Conservation (phyloP, 306 rosid species). For the Trifolium subterraneum region DNA sequence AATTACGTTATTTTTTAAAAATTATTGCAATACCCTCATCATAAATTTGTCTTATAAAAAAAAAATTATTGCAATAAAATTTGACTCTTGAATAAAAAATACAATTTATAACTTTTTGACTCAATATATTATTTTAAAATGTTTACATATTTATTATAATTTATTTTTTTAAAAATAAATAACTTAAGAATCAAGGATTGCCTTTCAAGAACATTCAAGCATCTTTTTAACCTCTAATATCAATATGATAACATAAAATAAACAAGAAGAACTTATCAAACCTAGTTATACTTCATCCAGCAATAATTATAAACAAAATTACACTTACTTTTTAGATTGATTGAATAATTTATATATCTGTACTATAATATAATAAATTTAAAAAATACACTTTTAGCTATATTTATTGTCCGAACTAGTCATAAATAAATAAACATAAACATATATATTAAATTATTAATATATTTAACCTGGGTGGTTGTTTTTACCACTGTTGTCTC, state of each 20-base stretch:
- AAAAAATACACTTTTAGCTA: too few species aligned
- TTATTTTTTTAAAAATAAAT: background rate
- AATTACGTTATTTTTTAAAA: background rate
- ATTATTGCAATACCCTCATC: background rate
- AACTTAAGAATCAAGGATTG: background rate
- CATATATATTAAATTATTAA: too few species aligned
- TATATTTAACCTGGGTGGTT: background rate
- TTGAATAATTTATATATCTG: too few species aligned
- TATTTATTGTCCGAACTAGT: too few species aligned
- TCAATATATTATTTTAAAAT: background rate
- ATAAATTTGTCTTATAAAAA: too few species aligned
- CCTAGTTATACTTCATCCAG: too few species aligned
- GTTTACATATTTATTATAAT: too few species aligned
- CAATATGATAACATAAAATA: background rate
- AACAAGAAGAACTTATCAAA: background rate
- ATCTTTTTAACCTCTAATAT: background rate
- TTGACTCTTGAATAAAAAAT: background rate
- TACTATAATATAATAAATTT: too few species aligned
- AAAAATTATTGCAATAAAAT: background rate
- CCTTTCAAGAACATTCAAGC: conserved; percentile 14
- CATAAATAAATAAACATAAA: background rate
- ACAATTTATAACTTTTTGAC: background rate
- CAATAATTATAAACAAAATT: too few species aligned
- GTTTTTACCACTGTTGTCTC: conserved; percentile 25
- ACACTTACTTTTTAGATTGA: too few species aligned